phyloP scores from a whole-genome alignment of 495 filamentous ascomycete genomes.

The Penicillium coprophilum region DNA sequence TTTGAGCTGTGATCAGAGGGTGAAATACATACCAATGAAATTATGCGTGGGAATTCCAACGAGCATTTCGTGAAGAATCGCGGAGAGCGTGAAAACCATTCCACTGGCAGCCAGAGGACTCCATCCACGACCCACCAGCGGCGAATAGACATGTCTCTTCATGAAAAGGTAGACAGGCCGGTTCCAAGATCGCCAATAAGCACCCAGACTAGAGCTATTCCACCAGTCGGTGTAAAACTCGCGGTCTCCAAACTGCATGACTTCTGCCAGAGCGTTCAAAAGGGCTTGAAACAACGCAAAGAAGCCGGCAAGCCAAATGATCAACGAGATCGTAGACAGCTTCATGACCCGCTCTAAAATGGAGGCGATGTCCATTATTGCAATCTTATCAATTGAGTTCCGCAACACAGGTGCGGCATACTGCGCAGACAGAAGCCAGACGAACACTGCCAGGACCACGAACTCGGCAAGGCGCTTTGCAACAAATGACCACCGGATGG shows the following conservation, averaged over 20 bases:
- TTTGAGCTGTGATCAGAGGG: background rate
- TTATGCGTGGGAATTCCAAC: constrained; percentile 97
- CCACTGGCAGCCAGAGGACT: constrained; percentile 63
- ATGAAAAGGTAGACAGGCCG: constrained; percentile 96
- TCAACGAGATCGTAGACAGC: constrained; percentile 84
- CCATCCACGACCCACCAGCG: constrained; percentile 80
- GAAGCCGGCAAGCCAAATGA: constrained; percentile 97
- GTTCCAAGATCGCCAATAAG: constrained; percentile 97
- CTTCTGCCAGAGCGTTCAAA: constrained; percentile 86
- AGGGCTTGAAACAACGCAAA: constrained; percentile 91
- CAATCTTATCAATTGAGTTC: constrained; percentile 86
- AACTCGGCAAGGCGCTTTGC: constrained; percentile 77
- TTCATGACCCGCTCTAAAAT: constrained; percentile 92
- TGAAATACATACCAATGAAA: constrained; percentile 64
- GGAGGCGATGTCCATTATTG: constrained; percentile 71
- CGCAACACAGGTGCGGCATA: constrained; percentile 86
- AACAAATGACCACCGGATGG: constrained; percentile 84
- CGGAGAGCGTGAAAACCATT: constrained; percentile 82
- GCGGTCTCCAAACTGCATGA: constrained; percentile 86
- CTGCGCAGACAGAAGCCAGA: constrained; percentile 90
- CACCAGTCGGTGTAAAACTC: constrained; percentile 98
- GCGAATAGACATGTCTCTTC: constrained; percentile 86
- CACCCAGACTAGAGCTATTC: constrained; percentile 83
- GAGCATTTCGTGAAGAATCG: constrained; percentile 84
- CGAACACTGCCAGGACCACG: constrained; percentile 71